phyloP scores from a whole-genome alignment of 2,329 filamentous ascomycete species.

The Cladosporium sp. region DNA sequence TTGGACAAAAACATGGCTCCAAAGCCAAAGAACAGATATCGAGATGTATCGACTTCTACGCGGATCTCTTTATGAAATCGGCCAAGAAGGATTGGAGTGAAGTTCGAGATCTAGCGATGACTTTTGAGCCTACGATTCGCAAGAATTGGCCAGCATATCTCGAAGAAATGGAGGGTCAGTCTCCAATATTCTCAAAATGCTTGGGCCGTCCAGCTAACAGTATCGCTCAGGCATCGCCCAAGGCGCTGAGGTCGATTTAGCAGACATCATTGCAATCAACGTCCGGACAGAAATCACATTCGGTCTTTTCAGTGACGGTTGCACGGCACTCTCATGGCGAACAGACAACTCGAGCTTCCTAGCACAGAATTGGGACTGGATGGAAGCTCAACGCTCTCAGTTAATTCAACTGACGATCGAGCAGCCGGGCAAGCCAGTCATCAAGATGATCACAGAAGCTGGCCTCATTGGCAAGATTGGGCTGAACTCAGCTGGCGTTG shows the following conservation, averaged over 20 bases:
- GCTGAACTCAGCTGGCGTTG: constrained; percentile 56
- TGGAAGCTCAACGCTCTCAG: constrained; percentile 46
- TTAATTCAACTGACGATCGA: constrained; percentile 47
- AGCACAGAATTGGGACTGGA: constrained; percentile 62
- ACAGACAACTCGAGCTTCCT: constrained; percentile 38
- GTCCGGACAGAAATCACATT: constrained; percentile 56
- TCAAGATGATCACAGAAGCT: constrained; percentile 57
- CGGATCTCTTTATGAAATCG: constrained; percentile 43
- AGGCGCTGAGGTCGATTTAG: constrained; percentile 42
- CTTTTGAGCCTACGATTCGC: constrained; percentile 45
- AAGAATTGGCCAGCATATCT: constrained; percentile 41
- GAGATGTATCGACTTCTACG: constrained; percentile 46
- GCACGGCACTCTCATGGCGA: constrained; percentile 50
- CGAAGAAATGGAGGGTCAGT: constrained; percentile 38
- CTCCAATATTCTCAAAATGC: background rate
- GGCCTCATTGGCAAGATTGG: constrained; percentile 65
- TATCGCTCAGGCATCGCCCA: constrained; percentile 47
- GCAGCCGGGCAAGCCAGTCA: constrained; percentile 41
- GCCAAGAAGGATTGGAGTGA: constrained; percentile 44
- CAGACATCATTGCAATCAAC: constrained; percentile 56
- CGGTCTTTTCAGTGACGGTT: constrained; percentile 55
- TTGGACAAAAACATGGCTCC: constrained; percentile 46
- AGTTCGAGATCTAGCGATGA: constrained; percentile 43
- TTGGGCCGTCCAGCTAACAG: background rate
- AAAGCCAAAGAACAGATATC: constrained; percentile 37